These are phyloP conservation scores for Daphne laureola DNA, from an alignment of 441 rosid genomes.

Conservation along the genomic window DNA sequence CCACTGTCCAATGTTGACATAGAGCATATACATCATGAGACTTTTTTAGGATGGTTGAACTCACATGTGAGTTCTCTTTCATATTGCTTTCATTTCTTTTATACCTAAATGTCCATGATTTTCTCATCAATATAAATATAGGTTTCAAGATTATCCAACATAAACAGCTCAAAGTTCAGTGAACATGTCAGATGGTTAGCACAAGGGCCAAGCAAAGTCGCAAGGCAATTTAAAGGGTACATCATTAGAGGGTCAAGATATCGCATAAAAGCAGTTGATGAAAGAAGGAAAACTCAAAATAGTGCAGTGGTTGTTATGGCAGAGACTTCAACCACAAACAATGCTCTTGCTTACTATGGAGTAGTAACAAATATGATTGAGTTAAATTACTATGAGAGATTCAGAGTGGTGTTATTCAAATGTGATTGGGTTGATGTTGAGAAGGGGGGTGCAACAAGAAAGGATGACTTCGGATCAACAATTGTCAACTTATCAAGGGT, in stretches of 20 bases:
- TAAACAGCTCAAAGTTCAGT: background rate
- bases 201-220: background rate
- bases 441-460: background rate
- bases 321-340: background rate
- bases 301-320: background rate
- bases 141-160: background rate
- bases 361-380: background rate
- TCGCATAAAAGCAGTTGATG: background rate
- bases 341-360: background rate
- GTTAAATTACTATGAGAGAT: conserved; percentile 1
- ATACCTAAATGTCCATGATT: background rate
- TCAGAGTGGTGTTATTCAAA: conserved; percentile 3
- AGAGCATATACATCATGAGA: background rate
- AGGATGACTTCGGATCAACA: conserved; percentile 1
- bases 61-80: background rate
- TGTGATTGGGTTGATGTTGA: conserved; percentile 7
- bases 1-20: background rate
- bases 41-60: background rate
- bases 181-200: conserved; percentile 3
- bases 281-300: background rate
- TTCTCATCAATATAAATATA: background rate
- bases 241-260: background rate
- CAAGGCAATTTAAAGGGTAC: conserved; percentile 2
- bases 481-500: background rate
- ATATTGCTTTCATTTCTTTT: too few relatives aligned